Evolutionary conservation across 2,329 filamentous ascomycete genomes (phyloP), one percentile per base, ranked within the genome.

Genomic region (Gnomoniopsis smithogilvyi): DNA sequence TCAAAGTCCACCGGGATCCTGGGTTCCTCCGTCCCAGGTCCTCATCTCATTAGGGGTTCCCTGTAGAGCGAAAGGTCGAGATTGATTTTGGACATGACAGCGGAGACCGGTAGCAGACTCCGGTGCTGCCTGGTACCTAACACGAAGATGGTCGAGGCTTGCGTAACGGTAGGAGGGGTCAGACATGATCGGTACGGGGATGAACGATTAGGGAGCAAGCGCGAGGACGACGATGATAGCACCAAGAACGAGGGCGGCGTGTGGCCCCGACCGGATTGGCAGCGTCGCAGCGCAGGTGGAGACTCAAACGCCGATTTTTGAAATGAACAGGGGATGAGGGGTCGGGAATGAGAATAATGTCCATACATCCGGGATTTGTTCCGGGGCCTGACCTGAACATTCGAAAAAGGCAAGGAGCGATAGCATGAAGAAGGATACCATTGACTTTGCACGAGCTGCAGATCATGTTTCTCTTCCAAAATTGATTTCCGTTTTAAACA

Each of bases 281-380:
- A 47, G 24, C 33, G 50, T 58, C 19, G 56, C 30, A 54, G 15
- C 21, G 7, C 15, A 11, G 21, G 51, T 58, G 59, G 59, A 45
- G 17, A 51, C 21, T 4, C 4, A 38, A 43, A 22, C 17, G 30
- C 50, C 21, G 21, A 33, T 3, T 26, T 11, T n/a, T 41, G 38
- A 19, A 12, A 34, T 51, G 17, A 24, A 26, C 48, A 51, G 17
- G 48, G 26, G 30, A 51, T 24, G 10, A 30, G 34, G 30, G 30
- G 19, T 33, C 48, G 34, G 34, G 17, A 36, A 11, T 12, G 22
- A n/a, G 17, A 33, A 15, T 50, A 24, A 50, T 41, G n/a, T 41
- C 15, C 3, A 50, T 19, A 15, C 2, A 50, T 30, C 15, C 26
- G 17, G 30, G 49, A 41, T 41, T 17, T 22, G n/a, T 21, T 51